Base-by-base conservation (phyloP, 495 filamentous ascomycete genomes). In the Xylaria palmicola region DNA sequence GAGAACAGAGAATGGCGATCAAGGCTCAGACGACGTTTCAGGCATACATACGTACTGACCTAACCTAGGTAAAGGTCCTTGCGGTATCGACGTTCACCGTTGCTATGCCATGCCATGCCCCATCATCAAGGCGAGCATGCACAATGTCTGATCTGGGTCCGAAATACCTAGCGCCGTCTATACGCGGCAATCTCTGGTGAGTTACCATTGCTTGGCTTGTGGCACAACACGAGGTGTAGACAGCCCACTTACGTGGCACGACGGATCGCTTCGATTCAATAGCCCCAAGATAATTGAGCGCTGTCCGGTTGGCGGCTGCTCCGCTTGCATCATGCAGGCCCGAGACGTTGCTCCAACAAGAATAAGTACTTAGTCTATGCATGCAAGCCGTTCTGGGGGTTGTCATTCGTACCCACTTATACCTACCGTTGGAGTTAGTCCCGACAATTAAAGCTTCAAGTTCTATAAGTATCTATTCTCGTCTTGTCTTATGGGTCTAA, bases 401-500 rank as follows among this genome's bases (percentile, higher is more conserved):
- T 26, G 12, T n/a, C 29, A 24, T 19, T 34, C 19, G n/a, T 59
- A 40, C 45, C 47, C 41, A 51, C 47, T 48, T 20, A 34, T 26
- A n/a, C 40, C 27, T n/a, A n/a, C n/a, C n/a, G n/a, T n/a, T n/a
- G n/a, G n/a, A n/a, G n/a, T n/a, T n/a, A n/a, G n/a, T n/a, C n/a
- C n/a, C n/a, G n/a, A n/a, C n/a, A n/a, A n/a, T n/a, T n/a, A n/a
- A n/a, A n/a, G n/a, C n/a, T n/a, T n/a, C n/a, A n/a, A n/a, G n/a
- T n/a, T n/a, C n/a, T n/a, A n/a, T n/a, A n/a, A n/a, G n/a, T n/a
- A n/a, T 27, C 13, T 13, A 17, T 56, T 3, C 17, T 15, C 20
- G 9, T 7, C n/a, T 43, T 17, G 29, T 32, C 47, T 62, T 29
- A 56, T 26, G 43, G 44, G 10, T 74, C 68, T 47, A 93, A 68